phyloP scores from a whole-genome alignment of 1,139 yeast species.

The Insectozyma bohioensis region DNA sequence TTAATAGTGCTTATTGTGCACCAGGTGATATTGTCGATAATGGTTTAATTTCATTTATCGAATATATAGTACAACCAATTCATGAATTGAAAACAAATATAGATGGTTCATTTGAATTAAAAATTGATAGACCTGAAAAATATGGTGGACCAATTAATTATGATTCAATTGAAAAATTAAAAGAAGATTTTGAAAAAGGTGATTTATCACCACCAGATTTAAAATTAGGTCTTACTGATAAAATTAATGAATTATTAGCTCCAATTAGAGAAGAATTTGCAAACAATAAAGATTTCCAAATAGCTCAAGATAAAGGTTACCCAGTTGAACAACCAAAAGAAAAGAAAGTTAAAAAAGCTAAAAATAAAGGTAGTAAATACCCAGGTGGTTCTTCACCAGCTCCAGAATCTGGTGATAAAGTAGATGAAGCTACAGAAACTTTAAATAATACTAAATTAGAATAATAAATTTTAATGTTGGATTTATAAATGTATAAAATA shows the following conservation, averaged over 20 bases:
- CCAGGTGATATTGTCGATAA: constrained; percentile 93
- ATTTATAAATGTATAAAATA: not conserved
- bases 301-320: constrained; percentile 76
- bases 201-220: constrained; percentile 90
- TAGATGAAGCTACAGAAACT: constrained; percentile 12
- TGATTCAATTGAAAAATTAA: constrained; percentile 65
- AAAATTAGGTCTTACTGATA: constrained; percentile 87
- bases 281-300: constrained; percentile 67
- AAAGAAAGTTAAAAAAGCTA: constrained; percentile 68
- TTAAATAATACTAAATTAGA: constrained; percentile 7
- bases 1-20: constrained; percentile 89
- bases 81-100: constrained; percentile 66
- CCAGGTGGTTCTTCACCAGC: constrained; percentile 54
- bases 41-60: constrained; percentile 83
- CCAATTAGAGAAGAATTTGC: constrained; percentile 79
- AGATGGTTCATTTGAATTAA: constrained; percentile 58
- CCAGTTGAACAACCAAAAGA: constrained; percentile 70
- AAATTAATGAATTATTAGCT: constrained; percentile 73
- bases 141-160: constrained; percentile 91
- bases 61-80: constrained; percentile 83
- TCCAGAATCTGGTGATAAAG: constrained; percentile 8
- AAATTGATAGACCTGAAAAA: constrained; percentile 89
- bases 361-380: constrained; percentile 82
- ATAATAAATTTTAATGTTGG: constrained; percentile 2
- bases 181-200: constrained; percentile 68